These are phyloP conservation scores for Oryza nivara DNA, from an alignment of 176 grass and related monocot species.

Conservation along the genomic window DNA sequence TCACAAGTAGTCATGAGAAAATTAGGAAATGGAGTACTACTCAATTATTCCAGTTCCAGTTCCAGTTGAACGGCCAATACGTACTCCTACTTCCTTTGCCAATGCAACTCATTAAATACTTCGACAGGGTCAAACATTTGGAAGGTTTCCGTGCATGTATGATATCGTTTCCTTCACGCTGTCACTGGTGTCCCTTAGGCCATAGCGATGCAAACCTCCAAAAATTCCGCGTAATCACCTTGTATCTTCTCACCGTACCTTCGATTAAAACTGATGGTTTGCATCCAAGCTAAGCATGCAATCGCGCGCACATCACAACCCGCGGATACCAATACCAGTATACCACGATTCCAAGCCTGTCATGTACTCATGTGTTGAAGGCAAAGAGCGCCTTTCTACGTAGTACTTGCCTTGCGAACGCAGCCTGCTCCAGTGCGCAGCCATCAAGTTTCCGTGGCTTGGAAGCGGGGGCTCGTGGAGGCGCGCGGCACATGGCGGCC, in stretches of 20 bases:
- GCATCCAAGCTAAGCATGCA: not conserved
- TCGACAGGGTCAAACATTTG: not conserved
- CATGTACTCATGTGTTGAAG: not conserved
- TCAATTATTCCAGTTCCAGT: too few species aligned
- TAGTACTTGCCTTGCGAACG: constrained; percentile 24
- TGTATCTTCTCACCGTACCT: not conserved
- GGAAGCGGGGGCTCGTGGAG: constrained; percentile 20
- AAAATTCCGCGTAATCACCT: not conserved
- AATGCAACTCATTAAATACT: not conserved
- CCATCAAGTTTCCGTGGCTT: constrained; percentile 33
- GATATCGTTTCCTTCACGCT: not conserved
- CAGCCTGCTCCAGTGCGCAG: not conserved
- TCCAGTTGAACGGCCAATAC: too few species aligned
- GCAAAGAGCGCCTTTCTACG: not conserved
- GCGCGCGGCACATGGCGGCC: constrained; percentile 6
- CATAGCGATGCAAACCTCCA: not conserved
- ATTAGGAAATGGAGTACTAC: too few species aligned
- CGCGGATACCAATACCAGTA: not conserved
- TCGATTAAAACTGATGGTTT: not conserved
- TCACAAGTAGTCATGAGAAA: not conserved
- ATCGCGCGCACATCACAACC: not conserved
- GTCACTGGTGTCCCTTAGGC: not conserved
- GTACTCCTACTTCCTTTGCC: not conserved
- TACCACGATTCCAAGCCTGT: not conserved
- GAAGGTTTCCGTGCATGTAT: not conserved